These are phyloP conservation scores for Talaromyces funiculosus DNA, from an alignment of 2,329 filamentous ascomycete genomes.

Conservation along the genomic window DNA sequence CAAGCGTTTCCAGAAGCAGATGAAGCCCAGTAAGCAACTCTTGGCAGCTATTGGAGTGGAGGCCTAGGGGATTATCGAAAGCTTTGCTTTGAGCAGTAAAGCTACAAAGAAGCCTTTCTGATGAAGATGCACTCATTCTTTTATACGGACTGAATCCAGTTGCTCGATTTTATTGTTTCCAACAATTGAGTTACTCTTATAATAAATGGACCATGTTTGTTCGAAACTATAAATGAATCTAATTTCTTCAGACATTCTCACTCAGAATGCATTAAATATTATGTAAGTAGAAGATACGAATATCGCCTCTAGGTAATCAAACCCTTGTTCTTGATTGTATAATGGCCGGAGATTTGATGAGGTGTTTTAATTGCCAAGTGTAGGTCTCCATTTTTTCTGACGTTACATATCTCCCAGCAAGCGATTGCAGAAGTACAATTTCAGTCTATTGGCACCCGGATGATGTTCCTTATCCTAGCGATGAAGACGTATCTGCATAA, in stretches of 20 bases:
- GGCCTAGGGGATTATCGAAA: background rate
- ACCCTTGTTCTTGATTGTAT: too few species aligned
- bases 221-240: too few species aligned
- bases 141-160: background rate
- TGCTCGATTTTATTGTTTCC: background rate
- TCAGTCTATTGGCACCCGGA: background rate
- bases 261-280: background rate
- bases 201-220: background rate
- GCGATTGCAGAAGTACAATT: too few species aligned
- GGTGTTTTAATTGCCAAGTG: background rate
- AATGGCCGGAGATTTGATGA: background rate
- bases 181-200: background rate
- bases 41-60: background rate
- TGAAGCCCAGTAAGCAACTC: background rate
- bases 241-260: background rate
- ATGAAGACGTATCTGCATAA: background rate
- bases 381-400: background rate
- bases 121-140: background rate
- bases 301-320: background rate
- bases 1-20: background rate
- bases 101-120: background rate
- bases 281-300: background rate
- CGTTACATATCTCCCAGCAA: too few species aligned
- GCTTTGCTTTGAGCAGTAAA: background rate
- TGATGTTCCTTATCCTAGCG: background rate